Evolutionary conservation across 2,329 filamentous ascomycete species (phyloP).

Genomic region (Colletotrichum spaethianum): DNA sequence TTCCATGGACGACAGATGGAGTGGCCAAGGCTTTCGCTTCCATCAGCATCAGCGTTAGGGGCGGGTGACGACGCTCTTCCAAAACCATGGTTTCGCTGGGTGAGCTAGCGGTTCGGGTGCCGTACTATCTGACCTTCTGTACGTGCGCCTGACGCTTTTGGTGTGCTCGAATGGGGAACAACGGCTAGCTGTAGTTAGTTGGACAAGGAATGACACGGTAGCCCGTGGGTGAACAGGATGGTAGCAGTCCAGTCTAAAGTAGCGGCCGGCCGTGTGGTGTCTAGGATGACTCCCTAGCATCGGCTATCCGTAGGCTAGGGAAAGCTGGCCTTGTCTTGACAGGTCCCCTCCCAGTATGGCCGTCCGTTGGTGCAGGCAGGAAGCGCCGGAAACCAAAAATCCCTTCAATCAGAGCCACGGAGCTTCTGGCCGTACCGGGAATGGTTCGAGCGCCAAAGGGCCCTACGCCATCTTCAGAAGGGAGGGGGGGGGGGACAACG

Average conservation of each 20-base stretch:
- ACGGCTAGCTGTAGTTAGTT: background rate
- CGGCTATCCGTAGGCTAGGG: constrained; percentile 12
- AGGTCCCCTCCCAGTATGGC: constrained; percentile 25
- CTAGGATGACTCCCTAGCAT: constrained; percentile 20
- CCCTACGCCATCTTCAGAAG: constrained; percentile 29
- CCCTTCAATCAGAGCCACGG: constrained; percentile 42
- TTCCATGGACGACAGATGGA: background rate
- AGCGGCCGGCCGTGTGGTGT: constrained; percentile 11
- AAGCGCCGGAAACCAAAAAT: constrained; percentile 42
- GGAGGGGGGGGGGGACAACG: constrained; percentile 3
- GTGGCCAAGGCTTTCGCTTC: constrained; percentile 12
- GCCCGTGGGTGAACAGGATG: constrained; percentile 1
- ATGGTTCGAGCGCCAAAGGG: constrained; percentile 26
- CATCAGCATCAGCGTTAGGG: constrained; percentile 7
- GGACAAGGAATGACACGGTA: constrained; percentile 3
- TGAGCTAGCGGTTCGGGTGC: constrained; percentile 27
- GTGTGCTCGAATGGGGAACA: constrained; percentile 2
- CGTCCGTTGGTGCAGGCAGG: constrained; percentile 31
- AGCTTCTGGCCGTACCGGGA: constrained; percentile 20
- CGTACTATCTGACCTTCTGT: constrained; percentile 4
- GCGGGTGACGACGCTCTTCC: constrained; percentile 21
- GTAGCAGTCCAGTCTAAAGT: constrained; percentile 5
- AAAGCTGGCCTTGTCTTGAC: constrained; percentile 23
- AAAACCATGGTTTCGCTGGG: constrained; percentile 26
- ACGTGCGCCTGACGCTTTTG: background rate